Evolutionary conservation across 352 stramenopile genomes (phyloP).

Genomic region (Pythium monospermum): DNA sequence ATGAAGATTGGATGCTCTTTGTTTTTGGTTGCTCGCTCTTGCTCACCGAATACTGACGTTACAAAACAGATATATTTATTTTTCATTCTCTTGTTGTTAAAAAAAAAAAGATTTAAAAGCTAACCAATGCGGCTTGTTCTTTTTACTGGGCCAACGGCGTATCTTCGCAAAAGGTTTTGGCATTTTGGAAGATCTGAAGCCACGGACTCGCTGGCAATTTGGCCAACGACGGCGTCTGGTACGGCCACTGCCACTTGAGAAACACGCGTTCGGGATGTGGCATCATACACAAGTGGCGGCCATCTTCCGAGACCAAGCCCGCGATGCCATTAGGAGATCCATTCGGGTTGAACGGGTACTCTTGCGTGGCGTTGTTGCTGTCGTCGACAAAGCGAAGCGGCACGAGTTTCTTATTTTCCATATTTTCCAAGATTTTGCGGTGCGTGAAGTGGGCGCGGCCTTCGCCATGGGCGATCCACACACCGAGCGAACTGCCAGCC

Average conservation of each 20-base stretch:
- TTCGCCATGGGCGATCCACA: slow-evolving; percentile 95
- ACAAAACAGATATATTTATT: too few species aligned
- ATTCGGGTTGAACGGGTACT: slow-evolving; percentile 99
- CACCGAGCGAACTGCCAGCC: slow-evolving; percentile 94
- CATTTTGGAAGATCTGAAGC: slow-evolving; percentile 99
- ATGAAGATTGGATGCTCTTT: too few species aligned
- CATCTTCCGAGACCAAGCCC: slow-evolving; percentile 95
- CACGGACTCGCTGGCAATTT: slow-evolving; percentile 88
- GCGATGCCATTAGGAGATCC: slow-evolving; percentile 96
- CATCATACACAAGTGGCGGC: slow-evolving; percentile 99
- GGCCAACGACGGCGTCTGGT: slow-evolving; percentile 85
- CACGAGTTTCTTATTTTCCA: slow-evolving; percentile 90
- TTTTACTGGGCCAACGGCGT: slow-evolving; percentile 25
- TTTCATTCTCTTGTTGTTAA: too few species aligned
- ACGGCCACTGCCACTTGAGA: slow-evolving; percentile 98
- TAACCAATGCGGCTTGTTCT: too few species aligned
- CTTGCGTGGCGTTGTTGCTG: slow-evolving; percentile 89
- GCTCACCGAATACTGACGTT: too few species aligned
- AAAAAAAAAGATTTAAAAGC: too few species aligned
- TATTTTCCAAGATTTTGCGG: slow-evolving; percentile 80
- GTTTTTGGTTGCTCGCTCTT: too few species aligned
- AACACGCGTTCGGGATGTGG: slow-evolving; percentile 98
- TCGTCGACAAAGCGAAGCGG: slow-evolving; percentile 98
- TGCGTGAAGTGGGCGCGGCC: slow-evolving; percentile 96
- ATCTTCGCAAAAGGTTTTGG: slow-evolving; percentile 93